phyloP scores from a whole-genome alignment of 768 basidiomycete species.

The Suillus placidus region DNA sequence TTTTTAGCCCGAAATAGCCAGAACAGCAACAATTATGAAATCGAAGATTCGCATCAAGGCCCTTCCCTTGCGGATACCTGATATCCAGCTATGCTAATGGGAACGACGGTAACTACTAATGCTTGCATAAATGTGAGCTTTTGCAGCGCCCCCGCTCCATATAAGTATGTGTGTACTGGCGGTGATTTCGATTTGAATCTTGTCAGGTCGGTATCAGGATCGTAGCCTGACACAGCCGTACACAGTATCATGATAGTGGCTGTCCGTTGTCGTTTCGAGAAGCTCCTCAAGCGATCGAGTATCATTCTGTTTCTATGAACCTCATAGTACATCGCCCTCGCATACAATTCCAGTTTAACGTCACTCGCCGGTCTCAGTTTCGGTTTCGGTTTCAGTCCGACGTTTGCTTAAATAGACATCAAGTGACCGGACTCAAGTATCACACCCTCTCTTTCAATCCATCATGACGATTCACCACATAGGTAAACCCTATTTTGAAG shows the following conservation, averaged over 20 bases:
- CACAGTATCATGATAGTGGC: not conserved
- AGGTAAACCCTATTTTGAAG: constrained; percentile 13
- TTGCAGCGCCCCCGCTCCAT: not conserved
- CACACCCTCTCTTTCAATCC: not conserved
- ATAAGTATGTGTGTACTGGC: not conserved
- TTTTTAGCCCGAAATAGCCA: not conserved
- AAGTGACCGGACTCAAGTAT: not conserved
- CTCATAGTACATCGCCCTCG: not conserved
- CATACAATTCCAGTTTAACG: not conserved
- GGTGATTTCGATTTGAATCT: not conserved
- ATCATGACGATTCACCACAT: constrained; percentile 19
- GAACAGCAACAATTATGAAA: not conserved
- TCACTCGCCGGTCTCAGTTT: not conserved
- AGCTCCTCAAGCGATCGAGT: not conserved
- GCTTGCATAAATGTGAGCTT: not conserved
- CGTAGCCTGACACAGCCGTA: not conserved
- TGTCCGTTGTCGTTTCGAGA: not conserved
- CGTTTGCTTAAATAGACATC: not conserved
- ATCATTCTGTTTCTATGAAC: not conserved
- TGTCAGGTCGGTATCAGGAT: not conserved
- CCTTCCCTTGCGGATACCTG: constrained; percentile 5
- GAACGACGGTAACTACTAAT: constrained; percentile 5
- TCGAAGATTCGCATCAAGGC: not conserved
- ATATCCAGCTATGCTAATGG: not conserved
- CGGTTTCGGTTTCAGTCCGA: not conserved